Evolutionary conservation across 805 yeast species (phyloP).

Genomic region (Brettanomyces sp.): DNA sequence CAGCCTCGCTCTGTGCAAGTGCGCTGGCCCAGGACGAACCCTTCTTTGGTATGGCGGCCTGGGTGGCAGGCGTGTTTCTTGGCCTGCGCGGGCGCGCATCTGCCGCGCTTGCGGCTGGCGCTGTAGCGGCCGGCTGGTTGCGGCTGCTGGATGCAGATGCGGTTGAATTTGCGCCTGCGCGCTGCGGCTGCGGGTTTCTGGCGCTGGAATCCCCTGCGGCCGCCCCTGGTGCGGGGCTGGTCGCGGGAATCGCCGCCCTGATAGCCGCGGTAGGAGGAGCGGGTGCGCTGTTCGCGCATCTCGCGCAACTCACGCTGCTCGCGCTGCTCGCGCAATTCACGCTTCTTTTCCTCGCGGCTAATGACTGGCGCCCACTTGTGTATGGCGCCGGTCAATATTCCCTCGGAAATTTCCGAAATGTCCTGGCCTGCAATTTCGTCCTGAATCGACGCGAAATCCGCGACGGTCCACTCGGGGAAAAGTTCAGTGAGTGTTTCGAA

Average conservation of each 20-base stretch:
- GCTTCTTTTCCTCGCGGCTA: constrained; percentile 50
- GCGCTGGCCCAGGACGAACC: constrained; percentile 28
- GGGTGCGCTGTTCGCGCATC: background rate
- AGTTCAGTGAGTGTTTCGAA: constrained; percentile 62
- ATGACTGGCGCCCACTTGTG: constrained; percentile 91
- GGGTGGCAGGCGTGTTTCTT: constrained; percentile 3
- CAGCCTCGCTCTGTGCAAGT: constrained; percentile 5
- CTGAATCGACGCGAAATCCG: constrained; percentile 70
- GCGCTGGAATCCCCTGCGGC: background rate
- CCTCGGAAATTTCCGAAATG: constrained; percentile 71
- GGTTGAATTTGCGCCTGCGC: background rate
- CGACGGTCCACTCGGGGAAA: constrained; percentile 91
- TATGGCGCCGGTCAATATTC: constrained; percentile 84
- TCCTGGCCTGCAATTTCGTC: constrained; percentile 58
- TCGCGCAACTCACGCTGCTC: background rate
- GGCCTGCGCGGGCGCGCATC: background rate
- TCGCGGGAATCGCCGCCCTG: background rate
- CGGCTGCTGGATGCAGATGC: background rate
- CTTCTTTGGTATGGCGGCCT: constrained; percentile 10
- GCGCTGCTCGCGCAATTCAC: constrained; percentile 10
- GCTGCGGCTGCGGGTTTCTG: background rate
- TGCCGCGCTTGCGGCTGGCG: background rate
- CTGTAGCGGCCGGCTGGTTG: background rate
- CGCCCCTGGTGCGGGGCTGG: background rate
- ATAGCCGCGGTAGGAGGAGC: background rate